phyloP scores from a whole-genome alignment of 2,329 filamentous ascomycete species.

The Colletotrichum sp. region DNA sequence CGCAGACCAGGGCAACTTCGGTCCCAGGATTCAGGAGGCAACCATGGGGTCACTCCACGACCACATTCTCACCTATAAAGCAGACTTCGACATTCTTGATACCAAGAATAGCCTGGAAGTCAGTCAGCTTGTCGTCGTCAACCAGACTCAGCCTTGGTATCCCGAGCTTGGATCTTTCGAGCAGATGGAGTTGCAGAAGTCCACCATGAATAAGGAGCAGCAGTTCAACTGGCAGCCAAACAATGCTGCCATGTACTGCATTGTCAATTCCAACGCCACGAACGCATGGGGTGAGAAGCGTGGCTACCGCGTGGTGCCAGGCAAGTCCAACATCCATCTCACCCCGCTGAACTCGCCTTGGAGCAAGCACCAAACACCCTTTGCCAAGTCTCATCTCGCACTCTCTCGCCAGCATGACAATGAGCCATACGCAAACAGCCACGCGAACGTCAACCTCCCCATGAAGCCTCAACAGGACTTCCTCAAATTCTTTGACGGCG shows the following conservation, averaged over 20 bases:
- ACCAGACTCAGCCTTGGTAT: slow-evolving; percentile 38
- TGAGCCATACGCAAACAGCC: slow-evolving; percentile 16
- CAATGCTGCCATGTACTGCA: slow-evolving; percentile 43
- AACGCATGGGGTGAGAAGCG: slow-evolving; percentile 69
- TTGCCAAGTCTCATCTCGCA: slow-evolving; percentile 50
- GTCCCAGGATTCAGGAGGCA: slow-evolving; percentile 35
- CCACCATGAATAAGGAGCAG: slow-evolving; percentile 27
- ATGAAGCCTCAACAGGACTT: slow-evolving; percentile 47
- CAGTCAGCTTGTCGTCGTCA: slow-evolving; percentile 33
- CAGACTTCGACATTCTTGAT: slow-evolving; percentile 41
- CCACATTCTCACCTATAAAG: slow-evolving; percentile 43
- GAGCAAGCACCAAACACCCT: slow-evolving; percentile 42
- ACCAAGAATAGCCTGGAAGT: slow-evolving; percentile 37
- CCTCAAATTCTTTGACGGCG: slow-evolving; percentile 40
- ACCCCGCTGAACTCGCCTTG: slow-evolving; percentile 47
- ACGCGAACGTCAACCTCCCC: slow-evolving; percentile 19
- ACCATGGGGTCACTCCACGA: slow-evolving; percentile 40
- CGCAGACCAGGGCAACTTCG: slow-evolving; percentile 35
- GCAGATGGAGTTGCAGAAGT: slow-evolving; percentile 31
- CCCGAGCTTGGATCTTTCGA: slow-evolving; percentile 38
- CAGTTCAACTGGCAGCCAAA: slow-evolving; percentile 45
- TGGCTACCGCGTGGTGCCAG: slow-evolving; percentile 97
- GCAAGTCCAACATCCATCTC: slow-evolving; percentile 82
- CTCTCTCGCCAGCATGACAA: slow-evolving; percentile 27
- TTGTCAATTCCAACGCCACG: slow-evolving; percentile 47